phyloP scores from a whole-genome alignment of 1,139 yeast genomes.

The Wickerhamiella pararugosa region DNA sequence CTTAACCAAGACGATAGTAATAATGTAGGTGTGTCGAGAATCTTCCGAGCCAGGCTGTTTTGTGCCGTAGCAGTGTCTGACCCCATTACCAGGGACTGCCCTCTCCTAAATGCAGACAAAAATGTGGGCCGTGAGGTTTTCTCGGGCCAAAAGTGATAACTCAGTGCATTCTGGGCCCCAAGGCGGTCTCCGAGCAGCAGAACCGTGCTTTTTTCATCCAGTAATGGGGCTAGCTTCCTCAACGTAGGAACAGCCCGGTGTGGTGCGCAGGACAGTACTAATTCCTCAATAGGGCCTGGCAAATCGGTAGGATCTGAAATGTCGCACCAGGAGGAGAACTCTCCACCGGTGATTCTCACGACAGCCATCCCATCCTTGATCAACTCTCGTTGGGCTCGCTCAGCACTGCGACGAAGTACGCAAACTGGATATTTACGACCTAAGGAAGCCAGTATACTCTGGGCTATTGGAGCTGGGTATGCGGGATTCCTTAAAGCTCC shows the following conservation, averaged over 20 bases:
- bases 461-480: not conserved
- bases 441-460: not conserved
- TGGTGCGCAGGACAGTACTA: slow-evolving; percentile 51
- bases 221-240: slow-evolving; percentile 29
- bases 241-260: slow-evolving; percentile 40
- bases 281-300: slow-evolving; percentile 30
- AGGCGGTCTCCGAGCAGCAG: slow-evolving; percentile 65
- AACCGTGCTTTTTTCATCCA: slow-evolving; percentile 35
- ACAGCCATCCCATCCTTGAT: not conserved
- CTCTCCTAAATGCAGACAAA: slow-evolving; percentile 46
- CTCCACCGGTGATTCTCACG: not conserved
- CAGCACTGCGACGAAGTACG: not conserved
- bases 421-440: not conserved
- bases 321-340: not conserved
- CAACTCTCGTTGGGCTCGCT: not conserved
- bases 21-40: not conserved
- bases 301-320: slow-evolving; percentile 3
- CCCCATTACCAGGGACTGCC: not conserved
- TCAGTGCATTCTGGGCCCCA: slow-evolving; percentile 47
- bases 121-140: slow-evolving; percentile 36
- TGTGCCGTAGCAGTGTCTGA: not conserved
- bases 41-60: not conserved
- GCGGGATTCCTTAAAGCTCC: no score
- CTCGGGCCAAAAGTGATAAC: slow-evolving; percentile 38
- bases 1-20: not conserved